phyloP scores from a whole-genome alignment of 371 early-diverging fungal species.

The Mortierella sp. region DNA sequence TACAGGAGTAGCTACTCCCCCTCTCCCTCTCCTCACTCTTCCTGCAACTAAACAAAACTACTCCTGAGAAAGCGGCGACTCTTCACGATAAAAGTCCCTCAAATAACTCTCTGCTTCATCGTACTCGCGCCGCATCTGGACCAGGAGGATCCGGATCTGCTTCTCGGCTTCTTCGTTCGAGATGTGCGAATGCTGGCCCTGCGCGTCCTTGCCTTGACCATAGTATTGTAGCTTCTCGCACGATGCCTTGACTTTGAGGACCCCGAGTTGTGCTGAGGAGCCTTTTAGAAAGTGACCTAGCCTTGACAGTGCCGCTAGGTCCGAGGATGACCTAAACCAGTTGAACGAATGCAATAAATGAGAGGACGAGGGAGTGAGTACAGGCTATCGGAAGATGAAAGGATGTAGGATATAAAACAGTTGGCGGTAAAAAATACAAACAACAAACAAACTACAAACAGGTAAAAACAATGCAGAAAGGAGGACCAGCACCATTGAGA shows the following conservation, averaged over 20 bases:
- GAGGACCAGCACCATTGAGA: not conserved
- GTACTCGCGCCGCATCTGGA: conserved; percentile 76
- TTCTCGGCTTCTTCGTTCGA: conserved; percentile 72
- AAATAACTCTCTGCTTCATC: conserved; percentile 80
- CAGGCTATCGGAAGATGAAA: not conserved
- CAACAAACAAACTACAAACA: not conserved
- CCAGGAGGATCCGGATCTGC: conserved; percentile 70
- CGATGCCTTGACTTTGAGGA: conserved; percentile 83
- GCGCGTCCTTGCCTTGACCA: conserved; percentile 80
- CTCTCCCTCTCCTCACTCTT: not conserved
- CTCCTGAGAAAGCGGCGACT: too few relatives aligned
- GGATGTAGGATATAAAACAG: not conserved
- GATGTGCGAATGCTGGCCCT: conserved; percentile 62
- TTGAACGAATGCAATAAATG: not conserved
- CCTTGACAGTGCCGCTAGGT: conserved; percentile 78
- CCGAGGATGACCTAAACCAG: conserved; percentile 65
- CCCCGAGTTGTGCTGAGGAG: conserved; percentile 89
- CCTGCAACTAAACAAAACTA: too few relatives aligned
- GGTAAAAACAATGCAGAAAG: not conserved
- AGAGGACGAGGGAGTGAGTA: not conserved
- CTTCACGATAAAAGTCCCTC: conserved; percentile 74
- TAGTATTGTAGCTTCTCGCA: conserved; percentile 92
- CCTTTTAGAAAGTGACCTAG: conserved; percentile 95
- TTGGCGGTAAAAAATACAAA: not conserved
- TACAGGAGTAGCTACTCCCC: not conserved